Base-by-base conservation (phyloP, 306 rosid species). In the Begonia masoniana region DNA sequence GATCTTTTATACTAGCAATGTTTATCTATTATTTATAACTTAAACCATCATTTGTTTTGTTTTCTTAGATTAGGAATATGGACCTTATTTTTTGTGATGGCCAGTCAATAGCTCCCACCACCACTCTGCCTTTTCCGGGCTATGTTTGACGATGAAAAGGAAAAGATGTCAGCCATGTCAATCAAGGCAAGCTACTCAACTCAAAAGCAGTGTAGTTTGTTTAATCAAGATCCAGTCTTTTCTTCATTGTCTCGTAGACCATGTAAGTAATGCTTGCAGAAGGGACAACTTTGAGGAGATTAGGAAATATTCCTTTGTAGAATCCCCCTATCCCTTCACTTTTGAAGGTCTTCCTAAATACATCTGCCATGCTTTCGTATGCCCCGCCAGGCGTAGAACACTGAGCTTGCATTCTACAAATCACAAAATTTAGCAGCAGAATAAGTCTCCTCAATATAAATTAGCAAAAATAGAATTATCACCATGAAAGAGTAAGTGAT, bases 251-350 rank as follows among this genome's bases (percentile, higher is more conserved):
- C 69, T 85, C 97, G 63, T 85, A 91, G 61, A 85, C 96, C 84
- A 91, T 42, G 56, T 91, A 91, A 31, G 96, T 85, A 72, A 91
- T 83, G 62, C 96, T 91, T 65, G 97, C 97, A 1, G 95, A 80
- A 2, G 96, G 96, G 41, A 91, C 96, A 49, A 91, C 96, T 79
- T 91, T 91, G 60, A 91, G 95, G 56, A 91, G 64, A 73, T 81
- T 85, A 13, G 97, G 97, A 68, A 91, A 75, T 58, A 91, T 59
- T 66, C 97, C 97, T 72, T 91, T 91, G 81, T 83, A 91, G 79
- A 91, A 85, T 51, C 97, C 97, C 69, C 82, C 51, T 15, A 56
- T 57, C 39, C 97, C 96, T 71, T 91, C 96, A 43, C 41, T 67
- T 66, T 76, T 19, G 59, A 83, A 41, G 52, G 97, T 91, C 87